These are phyloP conservation scores for Coniosporium tulheliwenetii DNA, from an alignment of 2,329 filamentous ascomycete species.

Conservation along the genomic window DNA sequence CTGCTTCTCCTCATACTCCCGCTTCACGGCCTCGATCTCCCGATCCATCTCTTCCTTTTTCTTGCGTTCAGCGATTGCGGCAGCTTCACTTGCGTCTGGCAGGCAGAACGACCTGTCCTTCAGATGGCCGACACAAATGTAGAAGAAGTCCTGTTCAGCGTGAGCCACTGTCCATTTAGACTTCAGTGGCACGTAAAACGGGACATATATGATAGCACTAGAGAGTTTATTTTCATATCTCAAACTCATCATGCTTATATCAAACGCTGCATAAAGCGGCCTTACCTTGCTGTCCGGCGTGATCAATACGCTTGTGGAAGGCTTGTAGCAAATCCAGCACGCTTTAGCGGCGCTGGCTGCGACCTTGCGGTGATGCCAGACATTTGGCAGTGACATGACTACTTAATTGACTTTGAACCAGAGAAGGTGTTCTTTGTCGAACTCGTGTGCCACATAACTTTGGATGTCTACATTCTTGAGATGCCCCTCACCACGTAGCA, in stretches of 20 bases:
- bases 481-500: too few species aligned
- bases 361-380: constrained; percentile 75
- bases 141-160: constrained; percentile 63
- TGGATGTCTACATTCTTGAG: too few species aligned
- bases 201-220: too few species aligned
- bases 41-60: constrained; percentile 29
- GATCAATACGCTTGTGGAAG: constrained; percentile 71
- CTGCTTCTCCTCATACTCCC: constrained; percentile 33
- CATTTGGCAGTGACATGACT: constrained; percentile 43
- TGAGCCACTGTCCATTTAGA: not conserved
- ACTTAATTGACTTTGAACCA: not conserved
- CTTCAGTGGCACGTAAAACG: too few species aligned
- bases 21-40: constrained; percentile 33
- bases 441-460: too few species aligned
- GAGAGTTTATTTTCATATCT: too few species aligned
- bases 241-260: too few species aligned
- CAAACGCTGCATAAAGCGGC: not conserved
- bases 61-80: constrained; percentile 38
- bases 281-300: constrained; percentile 69
- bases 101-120: constrained; percentile 69
- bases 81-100: constrained; percentile 55
- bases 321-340: constrained; percentile 87
- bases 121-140: constrained; percentile 69
- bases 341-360: constrained; percentile 69
- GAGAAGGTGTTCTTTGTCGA: too few species aligned